These are phyloP conservation scores for Glycine latifolia DNA, from an alignment of 306 rosid genomes.

Conservation along the genomic window DNA sequence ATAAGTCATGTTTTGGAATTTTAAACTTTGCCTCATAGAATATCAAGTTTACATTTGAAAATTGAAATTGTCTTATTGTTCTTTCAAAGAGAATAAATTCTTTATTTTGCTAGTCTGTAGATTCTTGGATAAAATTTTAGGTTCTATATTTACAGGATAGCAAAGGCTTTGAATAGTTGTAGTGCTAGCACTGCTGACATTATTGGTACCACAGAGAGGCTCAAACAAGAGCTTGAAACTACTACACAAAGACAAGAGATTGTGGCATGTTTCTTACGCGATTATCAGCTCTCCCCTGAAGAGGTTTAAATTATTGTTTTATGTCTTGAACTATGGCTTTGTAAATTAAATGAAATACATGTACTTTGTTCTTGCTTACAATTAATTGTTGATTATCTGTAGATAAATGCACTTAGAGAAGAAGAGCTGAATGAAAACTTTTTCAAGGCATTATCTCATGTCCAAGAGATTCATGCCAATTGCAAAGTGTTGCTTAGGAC, in stretches of 20 bases:
- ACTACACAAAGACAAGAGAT: conserved; percentile 92
- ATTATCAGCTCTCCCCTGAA: conserved; percentile 87
- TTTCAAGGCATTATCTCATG: conserved; percentile 95
- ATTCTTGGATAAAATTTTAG: conserved; percentile 27
- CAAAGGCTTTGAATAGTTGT: conserved; percentile 77
- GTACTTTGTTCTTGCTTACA: conserved; percentile 34
- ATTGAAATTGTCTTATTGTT: conserved; percentile 14
- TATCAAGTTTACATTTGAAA: conserved; percentile 27
- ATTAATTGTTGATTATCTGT: conserved; percentile 43
- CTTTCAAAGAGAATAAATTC: conserved; percentile 9
- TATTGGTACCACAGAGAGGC: conserved; percentile 88
- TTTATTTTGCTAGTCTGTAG: conserved; percentile 10
- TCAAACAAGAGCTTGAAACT: conserved; percentile 81
- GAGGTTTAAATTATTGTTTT: conserved; percentile 61
- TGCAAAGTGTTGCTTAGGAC: conserved; percentile 93
- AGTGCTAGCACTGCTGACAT: conserved; percentile 89
- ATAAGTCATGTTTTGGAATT: conserved; percentile 32
- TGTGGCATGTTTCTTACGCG: conserved; percentile 87
- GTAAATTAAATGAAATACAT: conserved; percentile 13
- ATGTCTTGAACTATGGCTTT: conserved; percentile 33
- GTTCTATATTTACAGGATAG: conserved; percentile 59
- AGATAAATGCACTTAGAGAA: conserved; percentile 90
- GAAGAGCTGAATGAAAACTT: conserved; percentile 78
- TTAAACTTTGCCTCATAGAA: conserved; percentile 13
- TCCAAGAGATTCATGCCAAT: conserved; percentile 94